Base-by-base conservation (phyloP, 2,329 filamentous ascomycete species). In the Aspergillus sp. region DNA sequence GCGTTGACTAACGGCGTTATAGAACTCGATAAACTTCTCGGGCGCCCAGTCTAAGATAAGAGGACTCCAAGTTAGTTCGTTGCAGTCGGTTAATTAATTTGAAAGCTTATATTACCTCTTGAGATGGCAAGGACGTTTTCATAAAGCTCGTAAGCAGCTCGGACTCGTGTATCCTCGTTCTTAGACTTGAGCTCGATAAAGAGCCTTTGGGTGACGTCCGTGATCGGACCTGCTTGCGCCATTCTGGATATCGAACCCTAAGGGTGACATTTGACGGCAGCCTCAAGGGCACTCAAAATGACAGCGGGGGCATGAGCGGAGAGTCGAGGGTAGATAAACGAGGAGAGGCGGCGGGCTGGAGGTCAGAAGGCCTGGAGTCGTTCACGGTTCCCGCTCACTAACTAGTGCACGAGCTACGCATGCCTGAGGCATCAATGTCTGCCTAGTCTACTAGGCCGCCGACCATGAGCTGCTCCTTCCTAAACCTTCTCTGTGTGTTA, bases 21-120 rank as follows among this genome's bases (percentile, higher is more conserved):
- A 90, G 73, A 86, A 88, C 64, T 84, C 82, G 58, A 82, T 77
- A 76, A 98, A 98, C 62, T 89, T 87, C 70, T 95, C 91, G 53
- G 89, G 84, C 23, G 86, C 85, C 71, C 95, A 85, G 76, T 98
- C 95, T 88, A 68, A 15, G 52, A 50, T 39, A 33, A 35, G 23
- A 33, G 43, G 35, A 11, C 9, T 24, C 55, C 49, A 23, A 19
- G 53, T 66, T 43, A 72, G 64, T 40, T 52, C 24, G 15, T 14
- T 27, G 7, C 23, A 6, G 48, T 14, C 27, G 31, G 17, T 17
- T 21, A 17, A 11, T 23, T 15, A 46, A 49, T 17, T 6, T 17
- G n/a, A 24, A 45, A 6, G 45, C 21, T 14, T 17, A 33, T 33
- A 1, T 63, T 68, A 80, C 79, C 78, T 76, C 78, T 71, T 23